Conservation (phyloP, 371 early-diverging fungal genomes). For the Rhizomucor pusillus region DNA sequence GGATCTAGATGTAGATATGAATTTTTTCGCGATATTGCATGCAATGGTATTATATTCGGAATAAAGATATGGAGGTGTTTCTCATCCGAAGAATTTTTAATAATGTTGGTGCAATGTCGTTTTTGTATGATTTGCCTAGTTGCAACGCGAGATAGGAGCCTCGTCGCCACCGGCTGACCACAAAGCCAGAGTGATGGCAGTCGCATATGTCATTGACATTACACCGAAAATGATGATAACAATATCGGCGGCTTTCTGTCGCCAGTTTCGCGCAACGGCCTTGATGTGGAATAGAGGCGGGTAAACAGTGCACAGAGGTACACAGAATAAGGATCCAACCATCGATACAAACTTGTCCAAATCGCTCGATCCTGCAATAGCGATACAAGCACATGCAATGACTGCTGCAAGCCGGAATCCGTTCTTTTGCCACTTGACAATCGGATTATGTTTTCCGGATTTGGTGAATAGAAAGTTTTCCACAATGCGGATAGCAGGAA, state of each 20-base stretch:
- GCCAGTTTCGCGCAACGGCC: slow-evolving; percentile 48
- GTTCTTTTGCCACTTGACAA: slow-evolving; percentile 90
- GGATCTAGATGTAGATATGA: no score
- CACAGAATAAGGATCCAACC: slow-evolving; percentile 66
- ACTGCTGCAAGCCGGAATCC: slow-evolving; percentile 62
- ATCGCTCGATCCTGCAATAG: slow-evolving; percentile 70
- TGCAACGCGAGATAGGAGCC: slow-evolving; percentile 39
- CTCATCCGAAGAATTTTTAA: no score
- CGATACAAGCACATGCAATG: slow-evolving; percentile 59
- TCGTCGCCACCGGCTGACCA: slow-evolving; percentile 54
- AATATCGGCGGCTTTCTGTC: slow-evolving; percentile 46
- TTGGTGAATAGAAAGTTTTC: slow-evolving; percentile 67
- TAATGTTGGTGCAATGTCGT: no score
- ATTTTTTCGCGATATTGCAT: no score
- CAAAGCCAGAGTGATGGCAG: slow-evolving; percentile 67
- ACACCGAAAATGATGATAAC: slow-evolving; percentile 71
- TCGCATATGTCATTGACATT: slow-evolving; percentile 74
- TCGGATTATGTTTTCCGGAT: slow-evolving; percentile 59
- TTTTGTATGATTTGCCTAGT: no score
- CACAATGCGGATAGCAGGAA: slow-evolving; percentile 84
- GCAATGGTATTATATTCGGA: no score
- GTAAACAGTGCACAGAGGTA: slow-evolving; percentile 77
- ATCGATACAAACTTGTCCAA: slow-evolving; percentile 85
- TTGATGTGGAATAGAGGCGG: slow-evolving; percentile 81
- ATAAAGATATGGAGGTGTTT: no score